Base-by-base conservation (phyloP, 306 rosid species). In the Cyclanthera cordifolia region DNA sequence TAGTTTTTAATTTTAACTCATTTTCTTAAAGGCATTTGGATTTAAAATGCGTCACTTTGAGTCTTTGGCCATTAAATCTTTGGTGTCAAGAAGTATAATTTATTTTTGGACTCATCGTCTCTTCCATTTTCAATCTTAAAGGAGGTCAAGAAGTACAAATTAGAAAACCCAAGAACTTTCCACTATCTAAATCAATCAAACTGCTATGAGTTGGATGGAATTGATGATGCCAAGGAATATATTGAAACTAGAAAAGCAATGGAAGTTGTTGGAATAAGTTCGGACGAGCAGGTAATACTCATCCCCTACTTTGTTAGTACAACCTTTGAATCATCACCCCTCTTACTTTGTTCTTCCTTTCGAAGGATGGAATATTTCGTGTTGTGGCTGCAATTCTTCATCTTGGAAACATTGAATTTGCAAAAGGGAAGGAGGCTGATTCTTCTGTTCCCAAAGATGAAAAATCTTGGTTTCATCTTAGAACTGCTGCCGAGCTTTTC, bases 381-480 rank as follows among this genome's bases (percentile, higher is more conserved):
- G 99, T 94, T 70, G 95, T 90, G 82, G 99, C 99, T 60, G 96
- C 97, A 61, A 79, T 94, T 80, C 85, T 94, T 81, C 99, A 94
- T 80, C 92, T 94, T 55, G 99, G 99, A 45, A 94, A 94, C 77
- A 85, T 94, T 77, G 97, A 94, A 74, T 94, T 94, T 83, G 72
- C 90, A 46, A 94, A 94, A 79, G 99, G 99, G 75, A 72, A 81
- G 79, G 99, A 94, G 83, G 74, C 73, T 6, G 99, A 94, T 82
- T 94, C 99, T 15, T 90, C 97, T 70, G 12, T 47, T 75, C 97
- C 97, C 65, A 94, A 90, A 79, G 96, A 90, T 71, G 95, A 90
- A 74, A 94, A 90, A 76, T 94, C 99, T 63, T 55, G 74, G 88
- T 88, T 79, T 73, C 99, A 94, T 74, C 85, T 94, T 41, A 85